Percentiles rank a stretch among this genome's conserved stretches.
Evolutionary conservation across 1,139 yeast species (phyloP).

Genomic region (Taphrina deformans): DNA sequence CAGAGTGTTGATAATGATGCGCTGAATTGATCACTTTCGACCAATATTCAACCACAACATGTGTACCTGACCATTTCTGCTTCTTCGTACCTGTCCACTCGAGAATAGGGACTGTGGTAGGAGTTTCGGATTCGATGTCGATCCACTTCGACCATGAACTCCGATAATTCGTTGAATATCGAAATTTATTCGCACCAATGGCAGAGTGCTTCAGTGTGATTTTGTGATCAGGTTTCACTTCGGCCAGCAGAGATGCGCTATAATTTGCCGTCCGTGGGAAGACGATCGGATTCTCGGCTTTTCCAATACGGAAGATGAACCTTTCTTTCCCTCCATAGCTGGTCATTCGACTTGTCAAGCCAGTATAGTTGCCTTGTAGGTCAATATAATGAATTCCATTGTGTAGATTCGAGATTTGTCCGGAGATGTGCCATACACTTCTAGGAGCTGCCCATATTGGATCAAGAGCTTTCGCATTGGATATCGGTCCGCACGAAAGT

Average conservation of each 20-base stretch:
- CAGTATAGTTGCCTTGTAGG: constrained; percentile 8
- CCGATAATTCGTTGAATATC: constrained; percentile 27
- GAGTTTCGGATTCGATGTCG: background rate
- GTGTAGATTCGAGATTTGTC: background rate
- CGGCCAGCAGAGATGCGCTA: background rate
- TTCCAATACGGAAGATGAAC: constrained; percentile 28
- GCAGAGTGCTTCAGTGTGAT: constrained; percentile 31
- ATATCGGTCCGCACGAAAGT: background rate
- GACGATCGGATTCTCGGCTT: constrained; percentile 32
- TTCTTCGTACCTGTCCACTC: constrained; percentile 32
- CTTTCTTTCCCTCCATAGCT: constrained; percentile 8
- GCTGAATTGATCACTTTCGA: constrained; percentile 21
- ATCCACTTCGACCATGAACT: constrained; percentile 32
- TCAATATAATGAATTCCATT: constrained; percentile 16
- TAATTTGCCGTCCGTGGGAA: constrained; percentile 25
- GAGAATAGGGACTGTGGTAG: constrained; percentile 1
- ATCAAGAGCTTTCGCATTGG: background rate
- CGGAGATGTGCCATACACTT: constrained; percentile 13
- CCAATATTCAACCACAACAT: constrained; percentile 34
- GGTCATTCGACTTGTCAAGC: background rate
- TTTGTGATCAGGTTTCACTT: background rate
- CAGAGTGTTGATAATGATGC: constrained; percentile 33
- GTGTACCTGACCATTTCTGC: constrained; percentile 32
- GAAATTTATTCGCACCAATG: constrained; percentile 31
- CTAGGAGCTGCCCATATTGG: constrained; percentile 20